These are phyloP conservation scores for Phytophthora macrochlamydospora DNA, from an alignment of 352 stramenopile genomes.

Conservation along the genomic window DNA sequence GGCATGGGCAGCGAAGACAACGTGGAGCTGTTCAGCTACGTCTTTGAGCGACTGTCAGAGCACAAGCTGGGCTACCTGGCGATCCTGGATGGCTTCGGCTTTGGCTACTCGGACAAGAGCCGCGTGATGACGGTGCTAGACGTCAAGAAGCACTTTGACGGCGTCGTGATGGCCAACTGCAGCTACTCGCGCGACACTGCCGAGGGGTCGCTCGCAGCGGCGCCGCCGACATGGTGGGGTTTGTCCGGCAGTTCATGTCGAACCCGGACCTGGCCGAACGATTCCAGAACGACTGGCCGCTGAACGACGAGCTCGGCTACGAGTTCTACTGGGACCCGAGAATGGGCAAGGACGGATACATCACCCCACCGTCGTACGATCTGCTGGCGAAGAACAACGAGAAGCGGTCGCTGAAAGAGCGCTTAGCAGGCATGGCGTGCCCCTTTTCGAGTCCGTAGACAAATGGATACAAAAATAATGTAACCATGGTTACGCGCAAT, in stretches of 20 bases:
- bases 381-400: neutral
- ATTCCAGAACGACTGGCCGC: constrained; percentile 21
- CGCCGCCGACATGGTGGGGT: constrained; percentile 30
- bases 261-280: constrained; percentile 32
- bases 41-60: constrained; percentile 31
- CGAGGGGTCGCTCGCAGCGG: constrained; percentile 26
- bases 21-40: constrained; percentile 43
- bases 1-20: constrained; percentile 41
- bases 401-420: constrained; percentile 5
- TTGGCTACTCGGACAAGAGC: constrained; percentile 31
- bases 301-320: constrained; percentile 26
- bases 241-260: constrained; percentile 27
- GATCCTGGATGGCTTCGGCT: constrained; percentile 38
- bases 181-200: constrained; percentile 30
- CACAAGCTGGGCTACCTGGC: constrained; percentile 31
- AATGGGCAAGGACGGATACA: constrained; percentile 30
- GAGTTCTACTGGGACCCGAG: constrained; percentile 33
- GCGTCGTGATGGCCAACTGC: constrained; percentile 29
- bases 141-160: constrained; percentile 29
- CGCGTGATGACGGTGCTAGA: constrained; percentile 29
- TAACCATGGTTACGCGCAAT: too few species aligned
- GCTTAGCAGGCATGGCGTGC: neutral
- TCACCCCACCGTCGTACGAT: constrained; percentile 21
- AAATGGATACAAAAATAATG: too few species aligned
- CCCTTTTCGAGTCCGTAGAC: neutral